Conservation (phyloP, 176 grass and related monocot species). For the Aechmea fasciata region DNA sequence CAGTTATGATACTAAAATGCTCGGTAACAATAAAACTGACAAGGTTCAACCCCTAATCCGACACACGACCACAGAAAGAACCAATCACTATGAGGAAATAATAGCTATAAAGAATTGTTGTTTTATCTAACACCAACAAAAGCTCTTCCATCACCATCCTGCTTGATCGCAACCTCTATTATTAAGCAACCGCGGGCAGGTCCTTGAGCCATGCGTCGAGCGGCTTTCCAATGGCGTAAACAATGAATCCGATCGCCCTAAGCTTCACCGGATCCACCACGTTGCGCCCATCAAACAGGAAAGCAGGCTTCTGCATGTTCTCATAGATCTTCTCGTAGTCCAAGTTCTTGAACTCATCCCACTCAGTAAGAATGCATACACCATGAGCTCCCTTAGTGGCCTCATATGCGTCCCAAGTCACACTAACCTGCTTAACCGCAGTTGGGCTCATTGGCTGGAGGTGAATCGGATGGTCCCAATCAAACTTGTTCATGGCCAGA, state of each 20-base stretch:
- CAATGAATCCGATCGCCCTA: constrained; percentile 44
- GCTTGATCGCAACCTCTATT: background rate
- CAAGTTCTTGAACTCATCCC: constrained; percentile 52
- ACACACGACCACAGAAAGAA: too few relatives aligned
- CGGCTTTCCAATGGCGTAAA: constrained; percentile 56
- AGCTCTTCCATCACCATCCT: background rate
- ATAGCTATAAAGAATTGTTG: background rate
- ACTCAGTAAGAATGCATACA: constrained; percentile 58
- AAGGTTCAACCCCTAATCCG: background rate
- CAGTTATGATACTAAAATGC: background rate
- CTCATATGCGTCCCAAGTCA: constrained; percentile 47
- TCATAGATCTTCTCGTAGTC: constrained; percentile 57
- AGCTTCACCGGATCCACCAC: constrained; percentile 39
- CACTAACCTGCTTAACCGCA: constrained; percentile 36
- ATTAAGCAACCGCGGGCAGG: constrained; percentile 49
- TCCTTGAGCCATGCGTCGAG: constrained; percentile 60
- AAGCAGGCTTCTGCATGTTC: constrained; percentile 54
- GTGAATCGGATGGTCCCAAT: constrained; percentile 60
- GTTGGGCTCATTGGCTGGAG: constrained; percentile 55
- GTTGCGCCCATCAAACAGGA: constrained; percentile 51
- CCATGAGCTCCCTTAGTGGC: constrained; percentile 49
- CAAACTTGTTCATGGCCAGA: constrained; percentile 54
- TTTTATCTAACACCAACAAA: background rate
- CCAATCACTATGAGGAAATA: background rate
- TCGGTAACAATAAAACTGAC: background rate